Base-by-base conservation (phyloP, 1,139 yeast species). In the Candida freyschussii region DNA sequence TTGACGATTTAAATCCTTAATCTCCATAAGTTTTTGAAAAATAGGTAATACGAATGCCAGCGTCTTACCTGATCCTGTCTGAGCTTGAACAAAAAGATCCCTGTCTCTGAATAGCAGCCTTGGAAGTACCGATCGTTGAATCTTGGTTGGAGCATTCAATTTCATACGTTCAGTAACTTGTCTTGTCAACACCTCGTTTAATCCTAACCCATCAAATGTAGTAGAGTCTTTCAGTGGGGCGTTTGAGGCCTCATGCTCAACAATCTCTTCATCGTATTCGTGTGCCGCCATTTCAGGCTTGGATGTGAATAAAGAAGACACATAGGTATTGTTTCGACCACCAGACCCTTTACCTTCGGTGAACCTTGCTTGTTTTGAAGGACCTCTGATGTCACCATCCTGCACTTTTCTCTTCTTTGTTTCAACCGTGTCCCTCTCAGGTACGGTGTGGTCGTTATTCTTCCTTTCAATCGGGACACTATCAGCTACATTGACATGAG, bases 51-150 rank as follows among this genome's bases (percentile, higher is more conserved):
- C 65, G 55, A 85, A 91, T 1, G 97, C 78, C 39, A 89, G 61
- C 0, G 97, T 87, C 56, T 89, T 89, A 57, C 97, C 97, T 0
- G 96, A 85, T 33, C 97, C 97, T 0, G 97, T 89, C 58, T 87
- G 96, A 0, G 97, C 95, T 52, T 85, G 93, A 31, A 87, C 83
- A 47, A 89, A 82, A 37, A 86, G 62, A 58, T 89, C 96, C 20
- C 69, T 59, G 29, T 76, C 71, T 13, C 69, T 61, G 3, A 37
- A 55, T 3, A 78, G 50, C 37, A 91, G 59, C 30, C 70, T 68
- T 3, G 97, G 96, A n/a, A 89, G 65, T 0, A 84, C 93, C 7
- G 79, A 63, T 44, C 85, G 71, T 59, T 91, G 98, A 44, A 91
- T 86, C 47, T 75, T 76, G 0, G 98, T 91, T 2, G 98, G 98